phyloP scores from a whole-genome alignment of 208 protist species.

The Polymyxa betae region DNA sequence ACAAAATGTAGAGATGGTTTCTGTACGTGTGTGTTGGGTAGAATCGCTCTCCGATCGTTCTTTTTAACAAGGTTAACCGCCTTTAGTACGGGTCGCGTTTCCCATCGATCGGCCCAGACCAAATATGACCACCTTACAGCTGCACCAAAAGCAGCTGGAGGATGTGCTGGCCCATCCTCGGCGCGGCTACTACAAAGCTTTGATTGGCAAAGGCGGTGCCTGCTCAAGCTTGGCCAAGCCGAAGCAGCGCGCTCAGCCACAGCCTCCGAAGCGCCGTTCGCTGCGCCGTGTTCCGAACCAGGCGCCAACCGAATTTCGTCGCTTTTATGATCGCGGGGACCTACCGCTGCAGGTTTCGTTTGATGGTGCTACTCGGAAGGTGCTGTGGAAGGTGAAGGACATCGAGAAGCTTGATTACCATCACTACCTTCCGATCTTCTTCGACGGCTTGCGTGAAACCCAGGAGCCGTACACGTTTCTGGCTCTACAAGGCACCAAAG shows the following conservation, averaged over 20 bases:
- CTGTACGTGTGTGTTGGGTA: too few relatives aligned
- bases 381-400: constrained; percentile 92
- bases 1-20: too few relatives aligned
- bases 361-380: constrained; percentile 80
- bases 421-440: constrained; percentile 98
- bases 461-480: constrained; percentile 95
- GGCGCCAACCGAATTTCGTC: constrained; percentile 86
- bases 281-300: constrained; percentile 15
- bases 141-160: neutral
- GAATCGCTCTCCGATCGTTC: too few relatives aligned
- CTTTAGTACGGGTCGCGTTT: too few relatives aligned
- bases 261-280: constrained; percentile 29
- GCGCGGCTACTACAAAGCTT: constrained; percentile 27
- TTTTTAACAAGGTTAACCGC: too few relatives aligned
- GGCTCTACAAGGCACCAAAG: constrained; percentile 70
- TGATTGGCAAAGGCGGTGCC: constrained; percentile 62
- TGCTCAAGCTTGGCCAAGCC: constrained; percentile 61
- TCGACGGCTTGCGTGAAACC: constrained; percentile 94
- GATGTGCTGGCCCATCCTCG: neutral
- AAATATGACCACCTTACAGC: neutral
- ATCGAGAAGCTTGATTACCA: constrained; percentile 97
- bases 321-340: constrained; percentile 96
- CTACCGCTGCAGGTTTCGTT: constrained; percentile 93
- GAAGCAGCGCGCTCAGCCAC: neutral
- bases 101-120: neutral